Evolutionary conservation across 108 stramenopile genomes (phyloP).

Genomic region (Schizochytrium sp.): DNA sequence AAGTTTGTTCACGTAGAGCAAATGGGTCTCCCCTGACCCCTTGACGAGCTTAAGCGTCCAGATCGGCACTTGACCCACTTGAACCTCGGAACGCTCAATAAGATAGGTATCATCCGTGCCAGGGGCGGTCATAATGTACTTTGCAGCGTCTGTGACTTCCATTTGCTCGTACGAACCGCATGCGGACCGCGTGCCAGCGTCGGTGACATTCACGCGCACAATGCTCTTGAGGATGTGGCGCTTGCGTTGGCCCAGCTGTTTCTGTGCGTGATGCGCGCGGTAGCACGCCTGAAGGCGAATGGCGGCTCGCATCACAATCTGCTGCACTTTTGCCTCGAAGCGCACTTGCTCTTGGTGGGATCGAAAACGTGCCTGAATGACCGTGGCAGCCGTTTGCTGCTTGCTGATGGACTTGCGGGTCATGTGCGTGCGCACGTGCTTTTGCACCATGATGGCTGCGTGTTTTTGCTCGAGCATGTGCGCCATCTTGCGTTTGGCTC

Average conservation of each 20-base stretch:
- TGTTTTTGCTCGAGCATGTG: not conserved
- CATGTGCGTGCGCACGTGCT: not conserved
- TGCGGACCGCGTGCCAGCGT: not conserved
- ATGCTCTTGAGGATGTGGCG: not conserved
- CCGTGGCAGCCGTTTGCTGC: not conserved
- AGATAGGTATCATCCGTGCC: not conserved
- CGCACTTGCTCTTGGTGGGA: not conserved
- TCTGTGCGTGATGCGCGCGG: not conserved
- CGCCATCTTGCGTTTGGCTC: not conserved
- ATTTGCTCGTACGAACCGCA: not conserved
- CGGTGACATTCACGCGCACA: not conserved
- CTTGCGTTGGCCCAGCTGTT: conserved; percentile 1
- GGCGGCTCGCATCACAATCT: not conserved
- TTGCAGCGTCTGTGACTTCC: not conserved
- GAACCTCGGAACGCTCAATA: not conserved
- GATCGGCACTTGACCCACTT: not conserved
- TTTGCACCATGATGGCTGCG: not conserved
- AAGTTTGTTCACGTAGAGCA: not conserved
- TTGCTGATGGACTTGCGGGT: not conserved
- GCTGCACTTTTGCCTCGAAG: not conserved
- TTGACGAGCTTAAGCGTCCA: not conserved
- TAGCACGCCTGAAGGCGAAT: not conserved
- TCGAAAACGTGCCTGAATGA: not conserved
- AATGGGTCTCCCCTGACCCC: not conserved
- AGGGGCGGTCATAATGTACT: not conserved